Conservation (phyloP, 371 early-diverging fungal species). For the Mortierella polycephala region DNA sequence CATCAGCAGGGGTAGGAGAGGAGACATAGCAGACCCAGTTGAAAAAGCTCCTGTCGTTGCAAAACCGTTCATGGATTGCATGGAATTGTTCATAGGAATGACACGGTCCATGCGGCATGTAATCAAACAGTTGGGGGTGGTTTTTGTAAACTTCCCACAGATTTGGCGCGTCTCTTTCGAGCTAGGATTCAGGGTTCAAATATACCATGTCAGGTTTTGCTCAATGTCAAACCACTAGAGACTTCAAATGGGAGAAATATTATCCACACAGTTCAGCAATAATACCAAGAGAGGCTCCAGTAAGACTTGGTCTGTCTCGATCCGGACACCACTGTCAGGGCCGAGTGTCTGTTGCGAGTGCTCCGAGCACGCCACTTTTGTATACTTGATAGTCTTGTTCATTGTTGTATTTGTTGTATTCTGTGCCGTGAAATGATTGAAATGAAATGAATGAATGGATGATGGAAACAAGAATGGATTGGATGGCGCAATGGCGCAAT, state of each 20-base stretch:
- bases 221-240: no score
- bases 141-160: slow-evolving; percentile 44
- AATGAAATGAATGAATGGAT: neutral
- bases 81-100: slow-evolving; percentile 25
- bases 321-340: slow-evolving; percentile 20
- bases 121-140: slow-evolving; percentile 22
- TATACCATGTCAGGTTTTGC: no score
- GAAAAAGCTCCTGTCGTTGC: neutral
- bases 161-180: slow-evolving; percentile 31
- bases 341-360: slow-evolving; percentile 39
- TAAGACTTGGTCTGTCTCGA: slow-evolving; percentile 41
- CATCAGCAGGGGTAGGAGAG: neutral
- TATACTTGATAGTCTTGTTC: slow-evolving; percentile 23
- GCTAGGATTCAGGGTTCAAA: slow-evolving; percentile 4
- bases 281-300: slow-evolving; percentile 34
- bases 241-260: neutral
- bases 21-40: slow-evolving; percentile 40
- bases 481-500: neutral
- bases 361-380: slow-evolving; percentile 6
- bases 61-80: slow-evolving; percentile 10
- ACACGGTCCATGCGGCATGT: slow-evolving; percentile 29
- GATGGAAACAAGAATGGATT: neutral
- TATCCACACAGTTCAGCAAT: no score
- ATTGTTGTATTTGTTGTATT: slow-evolving; percentile 5
- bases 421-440: neutral